Evolutionary conservation across 306 rosid genomes (phyloP), one percentile per base, ranked within the genome.

Genomic region (Ammopiptanthus mongolicus): DNA sequence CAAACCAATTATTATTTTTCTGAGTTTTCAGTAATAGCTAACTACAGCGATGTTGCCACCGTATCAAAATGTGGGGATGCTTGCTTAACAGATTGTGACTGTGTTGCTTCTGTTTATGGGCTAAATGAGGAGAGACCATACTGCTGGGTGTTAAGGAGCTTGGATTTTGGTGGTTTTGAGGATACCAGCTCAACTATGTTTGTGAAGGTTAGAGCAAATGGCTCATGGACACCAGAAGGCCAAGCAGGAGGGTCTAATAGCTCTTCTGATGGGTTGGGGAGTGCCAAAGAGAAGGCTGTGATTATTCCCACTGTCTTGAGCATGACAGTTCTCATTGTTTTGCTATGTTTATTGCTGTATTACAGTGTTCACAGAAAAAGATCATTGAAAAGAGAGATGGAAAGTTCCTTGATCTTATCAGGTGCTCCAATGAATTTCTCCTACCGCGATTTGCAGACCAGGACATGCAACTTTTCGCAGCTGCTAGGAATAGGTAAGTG

Each of bases 81-180:
- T 44, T 95, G 98, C 70, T 84, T 91, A 65, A 70, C 87, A 9
- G 91, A 90, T 53, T 91, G 98, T 78, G 92, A 95, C 55, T 95
- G 98, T 78, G 88, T 91, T 73, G 98, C 97, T 77, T 88, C 98
- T 28, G 86, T 95, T 55, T 90, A 91, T 75, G 97, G 97, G 17
- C 89, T 91, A 61, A 85, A 85, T 76, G 97, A 87, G 11, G 98
- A 92, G 74, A 90, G 71, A 48, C 90, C 98, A 5, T 91, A 90
- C 31, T 95, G 97, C 62, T 95, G 98, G 98, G 68, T 90, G 19
- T 71, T 90, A 72, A 90, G 84, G 71, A 90, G 92, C 82, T 73
- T 91, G 83, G 91, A 88, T 78, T 95, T 87, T 59, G 98, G 98
- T 8, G 98, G 98, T 64, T 95, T 86, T 83, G 97, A 86, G 74